Evolutionary conservation across 345 rosid genomes (phyloP), one percentile per base, ranked within the genome.

Genomic region (Reutealis trisperma): DNA sequence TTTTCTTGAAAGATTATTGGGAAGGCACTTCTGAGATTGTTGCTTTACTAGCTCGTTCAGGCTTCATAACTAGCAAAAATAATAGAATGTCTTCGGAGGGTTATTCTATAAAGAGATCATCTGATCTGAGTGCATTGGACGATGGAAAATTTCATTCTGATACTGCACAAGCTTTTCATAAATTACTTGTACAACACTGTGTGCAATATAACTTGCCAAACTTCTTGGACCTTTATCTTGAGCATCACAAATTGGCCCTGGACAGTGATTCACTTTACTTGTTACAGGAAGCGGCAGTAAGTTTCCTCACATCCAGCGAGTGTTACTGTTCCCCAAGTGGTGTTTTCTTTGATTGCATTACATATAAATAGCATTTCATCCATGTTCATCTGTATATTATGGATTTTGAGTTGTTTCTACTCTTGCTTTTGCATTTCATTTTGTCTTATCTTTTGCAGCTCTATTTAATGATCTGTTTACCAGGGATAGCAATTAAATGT

Each of bases 161-260:
- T 75, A 81, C 90, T 72, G 27, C 83, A 66, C 86, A 82, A 69
- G 94, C 92, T 80, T 84, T 91, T 77, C 93, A 93, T 88, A 90
- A 89, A 85, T 77, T 93, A 76, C 41, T 92, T 71, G 72, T 90
- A 61, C 87, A 81, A 80, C 85, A 91, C 69, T 93, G 95, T 77
- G 89, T 85, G 59, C 94, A 85, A 63, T 74, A 86, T 82, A 86
- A 86, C 80, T 88, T 93, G 88, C 98, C 98, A 79, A 89, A 91
- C 81, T 91, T 96, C 83, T 84, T 96, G 89, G 96, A 89, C 78
- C 89, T 96, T 80, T 93, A 92, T 86, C 93, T 92, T 85, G 96
- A 89, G 77, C 92, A 86, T 81, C 91, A 89, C 78, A 81, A 88
- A 73, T 75, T 89, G 93, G 93, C 74, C 81, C 78, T 86, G 44